These are phyloP conservation scores for Punica granatum DNA, from an alignment of 345 rosid species.

Conservation along the genomic window DNA sequence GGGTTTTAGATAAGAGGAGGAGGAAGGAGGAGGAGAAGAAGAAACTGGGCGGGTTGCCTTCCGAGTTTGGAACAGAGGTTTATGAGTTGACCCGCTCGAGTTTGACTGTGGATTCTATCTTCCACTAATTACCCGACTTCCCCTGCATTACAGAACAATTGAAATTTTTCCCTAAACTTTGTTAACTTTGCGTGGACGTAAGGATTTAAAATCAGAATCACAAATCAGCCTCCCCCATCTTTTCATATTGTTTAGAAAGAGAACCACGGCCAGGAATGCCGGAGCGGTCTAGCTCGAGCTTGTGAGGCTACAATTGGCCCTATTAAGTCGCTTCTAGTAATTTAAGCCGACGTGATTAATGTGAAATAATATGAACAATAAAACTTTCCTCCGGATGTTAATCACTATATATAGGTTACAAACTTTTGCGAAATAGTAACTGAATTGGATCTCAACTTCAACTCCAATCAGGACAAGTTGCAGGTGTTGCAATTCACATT, in stretches of 20 bases:
- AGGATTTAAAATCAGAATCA: neutral
- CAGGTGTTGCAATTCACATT: too few relatives aligned
- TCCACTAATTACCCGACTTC: neutral
- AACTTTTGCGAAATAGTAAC: too few relatives aligned
- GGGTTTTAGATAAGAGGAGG: constrained; percentile 26
- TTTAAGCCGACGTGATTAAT: too few relatives aligned
- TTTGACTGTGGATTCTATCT: neutral
- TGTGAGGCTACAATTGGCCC: too few relatives aligned
- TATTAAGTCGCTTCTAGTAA: too few relatives aligned
- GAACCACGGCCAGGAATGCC: too few relatives aligned
- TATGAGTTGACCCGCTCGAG: constrained; percentile 20
- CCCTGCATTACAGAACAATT: neutral
- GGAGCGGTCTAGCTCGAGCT: neutral
- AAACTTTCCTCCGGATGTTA: too few relatives aligned
- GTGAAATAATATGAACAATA: too few relatives aligned
- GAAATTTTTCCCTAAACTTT: neutral
- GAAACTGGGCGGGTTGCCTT: neutral
- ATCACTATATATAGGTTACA: too few relatives aligned
- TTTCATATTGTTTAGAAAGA: neutral
- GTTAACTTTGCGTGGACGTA: too few relatives aligned
- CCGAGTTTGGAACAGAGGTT: constrained; percentile 13
- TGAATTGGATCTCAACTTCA: too few relatives aligned
- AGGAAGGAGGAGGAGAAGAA: neutral
- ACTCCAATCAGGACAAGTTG: too few relatives aligned
- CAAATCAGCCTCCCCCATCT: neutral